These are phyloP conservation scores for Coemansia sp. DNA, from an alignment of 192 early-diverging fungal species.

Conservation along the genomic window DNA sequence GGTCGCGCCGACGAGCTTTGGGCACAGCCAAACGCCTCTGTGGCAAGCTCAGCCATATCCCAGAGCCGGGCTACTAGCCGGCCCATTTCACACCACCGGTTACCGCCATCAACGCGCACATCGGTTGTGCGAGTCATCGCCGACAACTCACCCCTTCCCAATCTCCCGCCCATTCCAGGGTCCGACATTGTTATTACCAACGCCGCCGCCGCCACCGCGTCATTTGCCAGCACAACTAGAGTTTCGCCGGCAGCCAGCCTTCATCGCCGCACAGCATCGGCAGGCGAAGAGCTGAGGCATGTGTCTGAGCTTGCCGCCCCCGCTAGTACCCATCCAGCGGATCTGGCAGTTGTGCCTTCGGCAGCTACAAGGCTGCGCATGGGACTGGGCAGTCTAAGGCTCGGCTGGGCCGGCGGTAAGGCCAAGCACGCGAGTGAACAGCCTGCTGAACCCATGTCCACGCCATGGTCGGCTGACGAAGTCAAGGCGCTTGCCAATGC, in stretches of 20 bases:
- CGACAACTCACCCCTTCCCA: slow-evolving; percentile 26
- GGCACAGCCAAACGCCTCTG: slow-evolving; percentile 20
- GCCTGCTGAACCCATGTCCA: neutral
- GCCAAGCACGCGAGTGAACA: slow-evolving; percentile 13
- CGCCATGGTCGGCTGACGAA: slow-evolving; percentile 44
- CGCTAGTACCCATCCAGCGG: slow-evolving; percentile 2
- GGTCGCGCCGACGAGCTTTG: slow-evolving; percentile 49
- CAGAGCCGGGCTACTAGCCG: neutral
- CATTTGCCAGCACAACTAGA: slow-evolving; percentile 15
- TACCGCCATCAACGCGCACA: slow-evolving; percentile 37
- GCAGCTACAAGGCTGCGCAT: slow-evolving; percentile 17
- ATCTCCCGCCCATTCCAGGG: slow-evolving; percentile 41
- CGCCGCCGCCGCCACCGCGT: slow-evolving; percentile 2
- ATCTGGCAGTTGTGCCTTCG: neutral
- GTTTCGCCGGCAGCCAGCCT: neutral
- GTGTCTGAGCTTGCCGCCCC: neutral
- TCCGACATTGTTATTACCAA: slow-evolving; percentile 8
- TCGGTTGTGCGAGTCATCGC: slow-evolving; percentile 36
- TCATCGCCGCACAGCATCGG: slow-evolving; percentile 31
- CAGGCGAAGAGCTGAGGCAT: slow-evolving; percentile 21
- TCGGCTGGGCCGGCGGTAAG: slow-evolving; percentile 28
- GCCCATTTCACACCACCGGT: slow-evolving; percentile 8
- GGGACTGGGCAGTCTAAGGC: slow-evolving; percentile 31
- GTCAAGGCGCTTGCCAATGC: slow-evolving; percentile 28
- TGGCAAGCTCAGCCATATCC: slow-evolving; percentile 14